Conservation (phyloP, 2,329 filamentous ascomycete species). For the Colletotrichum tropicale region DNA sequence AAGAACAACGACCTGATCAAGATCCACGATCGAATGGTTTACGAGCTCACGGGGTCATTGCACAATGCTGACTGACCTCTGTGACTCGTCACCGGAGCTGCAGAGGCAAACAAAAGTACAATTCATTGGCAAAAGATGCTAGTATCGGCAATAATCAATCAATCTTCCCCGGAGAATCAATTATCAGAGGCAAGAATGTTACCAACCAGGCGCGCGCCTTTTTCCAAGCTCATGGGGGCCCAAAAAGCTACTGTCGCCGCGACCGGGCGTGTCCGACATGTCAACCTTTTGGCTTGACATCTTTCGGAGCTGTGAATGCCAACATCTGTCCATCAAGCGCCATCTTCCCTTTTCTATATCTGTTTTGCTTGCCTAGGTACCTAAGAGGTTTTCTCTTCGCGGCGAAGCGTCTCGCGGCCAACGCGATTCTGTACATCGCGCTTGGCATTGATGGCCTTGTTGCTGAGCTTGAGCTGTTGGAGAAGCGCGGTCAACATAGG, state of each 20-base stretch:
- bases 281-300: fast-evolving
- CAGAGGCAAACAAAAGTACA: fast-evolving
- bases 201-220: too few relatives aligned
- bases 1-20: background rate
- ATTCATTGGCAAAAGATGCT: background rate
- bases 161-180: too few relatives aligned
- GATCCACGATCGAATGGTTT: background rate
- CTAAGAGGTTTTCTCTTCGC: background rate
- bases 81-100: fast-evolving
- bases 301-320: too few relatives aligned
- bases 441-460: background rate
- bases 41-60: background rate
- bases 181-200: too few relatives aligned
- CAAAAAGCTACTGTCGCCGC: too few relatives aligned
- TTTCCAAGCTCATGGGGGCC: too few relatives aligned
- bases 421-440: background rate
- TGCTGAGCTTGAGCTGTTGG: background rate
- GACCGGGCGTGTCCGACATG: too few relatives aligned
- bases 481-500: fast-evolving
- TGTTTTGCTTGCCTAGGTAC: background rate
- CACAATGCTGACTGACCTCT: fast-evolving
- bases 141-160: fast-evolving
- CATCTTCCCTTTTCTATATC: fast-evolving
- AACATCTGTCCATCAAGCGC: too few relatives aligned
- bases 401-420: background rate